Conservation (phyloP, 768 basidiomycete species). For the Pisolithus tinctorius region DNA sequence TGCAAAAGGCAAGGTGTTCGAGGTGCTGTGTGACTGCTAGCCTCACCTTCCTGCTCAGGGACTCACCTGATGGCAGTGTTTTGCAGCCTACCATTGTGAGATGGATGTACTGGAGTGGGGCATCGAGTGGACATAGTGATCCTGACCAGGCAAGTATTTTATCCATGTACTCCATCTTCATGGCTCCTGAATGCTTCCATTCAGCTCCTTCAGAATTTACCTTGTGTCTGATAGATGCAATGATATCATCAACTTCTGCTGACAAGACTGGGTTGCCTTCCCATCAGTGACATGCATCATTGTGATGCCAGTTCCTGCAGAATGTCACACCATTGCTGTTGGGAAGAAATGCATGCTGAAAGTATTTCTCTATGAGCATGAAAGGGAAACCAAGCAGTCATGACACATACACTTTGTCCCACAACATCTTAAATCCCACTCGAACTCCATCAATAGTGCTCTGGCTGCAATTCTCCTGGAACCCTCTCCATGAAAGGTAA, state of each 20-base stretch:
- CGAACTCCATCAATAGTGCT: neutral
- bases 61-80: neutral
- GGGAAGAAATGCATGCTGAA: no score
- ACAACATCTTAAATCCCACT: neutral
- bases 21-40: neutral
- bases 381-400: neutral
- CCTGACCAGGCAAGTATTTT: neutral
- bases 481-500: neutral
- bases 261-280: conserved; percentile 25
- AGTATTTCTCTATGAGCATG: no score
- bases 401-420: neutral
- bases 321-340: conserved; percentile 19
- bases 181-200: conserved; percentile 23
- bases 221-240: conserved; percentile 21
- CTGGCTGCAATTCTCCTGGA: neutral
- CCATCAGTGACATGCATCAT: conserved; percentile 16
- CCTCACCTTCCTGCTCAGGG: neutral
- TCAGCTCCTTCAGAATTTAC: conserved; percentile 12
- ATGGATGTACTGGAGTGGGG: neutral
- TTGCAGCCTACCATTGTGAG: neutral
- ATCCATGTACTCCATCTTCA: conserved; percentile 2
- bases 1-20: neutral
- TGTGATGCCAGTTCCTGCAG: conserved; percentile 17
- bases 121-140: neutral
- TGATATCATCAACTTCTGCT: conserved; percentile 13